Evolutionary conservation across 1,284 basidiomycete genomes (phyloP), one percentile per base, ranked within the genome.

Genomic region (Ceratobasidium sp.): DNA sequence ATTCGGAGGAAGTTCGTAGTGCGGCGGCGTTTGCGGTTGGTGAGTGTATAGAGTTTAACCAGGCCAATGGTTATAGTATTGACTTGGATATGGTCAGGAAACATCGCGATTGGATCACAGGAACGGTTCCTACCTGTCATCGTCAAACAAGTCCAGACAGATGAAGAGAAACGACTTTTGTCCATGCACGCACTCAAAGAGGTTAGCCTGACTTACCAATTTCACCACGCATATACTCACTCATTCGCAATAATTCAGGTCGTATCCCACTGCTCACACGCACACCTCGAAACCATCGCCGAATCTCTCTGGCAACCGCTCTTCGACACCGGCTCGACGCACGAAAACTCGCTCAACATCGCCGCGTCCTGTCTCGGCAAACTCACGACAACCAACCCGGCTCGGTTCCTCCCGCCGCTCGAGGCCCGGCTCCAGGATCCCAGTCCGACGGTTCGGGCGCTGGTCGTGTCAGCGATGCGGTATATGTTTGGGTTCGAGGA

Each of bases 321-420:
- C 20, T 97, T 98, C 84, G 91, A 94, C 83, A 93, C 94, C 84
- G 90, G 93, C 79, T 92, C 91, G 80, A 90, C 94, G 18, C 96
- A 98, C 81, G 97, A 99, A 84, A 95, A 94, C 3, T 94, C 95
- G 2, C 89, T 97, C 75, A 98, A 97, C 84, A 95, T 99, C 77
- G 96, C 96, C 44, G 97, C 97, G 61, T 97, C 98, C 26, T 99
- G 97, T 84, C 90, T 99, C 23, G 98, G 97, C 63, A 97, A 98
- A 84, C 88, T 99, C 60, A 97, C 97, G 0, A 95, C 94, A 0
- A 95, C 95, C 0, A 93, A 97, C 77, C 96, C 97, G 4, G 90
- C 91, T 0, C 92, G 92, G 82, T 98, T 97, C 85, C 87, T 99
- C 15, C 95, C 94, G 6, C 95, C 97, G 82, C 90, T 98, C n/a